Percentiles rank a stretch among this genome's conserved stretches.
phyloP scores from a whole-genome alignment of 1,139 yeast species.

The Candida sp. region DNA sequence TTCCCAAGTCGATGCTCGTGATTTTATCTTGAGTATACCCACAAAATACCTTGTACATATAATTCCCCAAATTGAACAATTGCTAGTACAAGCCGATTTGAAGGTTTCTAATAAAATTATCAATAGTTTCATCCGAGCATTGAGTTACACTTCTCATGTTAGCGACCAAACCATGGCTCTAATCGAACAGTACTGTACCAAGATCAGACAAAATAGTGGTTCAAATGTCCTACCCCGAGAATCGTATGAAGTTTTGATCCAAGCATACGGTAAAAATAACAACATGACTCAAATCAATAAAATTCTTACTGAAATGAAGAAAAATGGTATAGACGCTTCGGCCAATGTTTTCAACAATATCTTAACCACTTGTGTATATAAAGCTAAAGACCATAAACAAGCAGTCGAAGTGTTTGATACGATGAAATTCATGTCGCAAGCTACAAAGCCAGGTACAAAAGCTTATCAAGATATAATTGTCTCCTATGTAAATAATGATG shows the following conservation, averaged over 20 bases:
- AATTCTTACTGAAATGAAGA: constrained; percentile 47
- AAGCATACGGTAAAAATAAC: constrained; percentile 37
- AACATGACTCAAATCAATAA: constrained; percentile 29
- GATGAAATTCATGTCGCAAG: constrained; percentile 72
- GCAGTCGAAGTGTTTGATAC: constrained; percentile 79
- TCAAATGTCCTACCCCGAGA: constrained; percentile 17
- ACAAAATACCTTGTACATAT: constrained; percentile 25
- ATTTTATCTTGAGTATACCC: constrained; percentile 46
- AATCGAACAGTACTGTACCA: constrained; percentile 22
- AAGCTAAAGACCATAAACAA: constrained; percentile 49
- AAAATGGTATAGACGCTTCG: constrained; percentile 49
- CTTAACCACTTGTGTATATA: constrained; percentile 61
- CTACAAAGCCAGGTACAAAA: constrained; percentile 61
- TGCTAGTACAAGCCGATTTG: constrained; percentile 34
- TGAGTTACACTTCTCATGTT: constrained; percentile 24
- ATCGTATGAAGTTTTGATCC: constrained; percentile 33
- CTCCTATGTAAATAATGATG: constrained; percentile 57
- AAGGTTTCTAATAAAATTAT: constrained; percentile 31
- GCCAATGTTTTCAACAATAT: constrained; percentile 60
- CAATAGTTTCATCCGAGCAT: constrained; percentile 42
- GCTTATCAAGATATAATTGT: constrained; percentile 73
- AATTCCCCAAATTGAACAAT: constrained; percentile 27
- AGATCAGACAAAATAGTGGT: constrained; percentile 14
- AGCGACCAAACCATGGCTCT: constrained; percentile 16
- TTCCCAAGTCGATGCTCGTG: constrained; percentile 30